Evolutionary conservation across 225 moss, liverwort and hornwort species (phyloP).

Genomic region (Marchantia polymorpha): DNA sequence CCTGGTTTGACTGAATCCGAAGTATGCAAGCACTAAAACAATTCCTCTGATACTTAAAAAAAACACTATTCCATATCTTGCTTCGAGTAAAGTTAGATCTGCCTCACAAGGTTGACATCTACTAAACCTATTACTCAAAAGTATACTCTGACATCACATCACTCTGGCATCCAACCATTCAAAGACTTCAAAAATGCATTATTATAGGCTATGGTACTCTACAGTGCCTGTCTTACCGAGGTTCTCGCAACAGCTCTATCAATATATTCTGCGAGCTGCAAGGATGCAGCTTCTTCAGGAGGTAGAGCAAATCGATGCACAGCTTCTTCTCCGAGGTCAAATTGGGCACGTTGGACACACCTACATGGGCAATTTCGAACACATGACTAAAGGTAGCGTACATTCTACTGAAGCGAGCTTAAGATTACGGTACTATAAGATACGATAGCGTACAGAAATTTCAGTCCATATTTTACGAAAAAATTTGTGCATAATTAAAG

Average conservation of each 20-base stretch:
- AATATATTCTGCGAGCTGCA: constrained; percentile 92
- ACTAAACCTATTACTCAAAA: too few species aligned
- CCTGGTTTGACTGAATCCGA: background rate
- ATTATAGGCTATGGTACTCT: background rate
- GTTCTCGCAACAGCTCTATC: constrained; percentile 60
- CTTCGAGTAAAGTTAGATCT: too few species aligned
- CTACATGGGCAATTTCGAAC: constrained; percentile 34
- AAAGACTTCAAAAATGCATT: too few species aligned
- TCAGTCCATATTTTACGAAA: too few species aligned
- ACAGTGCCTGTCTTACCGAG: constrained; percentile 44
- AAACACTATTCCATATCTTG: background rate
- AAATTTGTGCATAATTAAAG: too few species aligned
- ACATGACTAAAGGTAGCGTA: background rate
- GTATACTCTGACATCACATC: too few species aligned
- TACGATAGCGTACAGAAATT: too few species aligned
- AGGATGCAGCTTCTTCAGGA: constrained; percentile 80
- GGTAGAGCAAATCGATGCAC: constrained; percentile 81
- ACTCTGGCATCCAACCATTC: too few species aligned
- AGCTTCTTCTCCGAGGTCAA: constrained; percentile 90
- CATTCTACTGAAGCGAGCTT: background rate
- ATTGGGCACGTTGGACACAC: constrained; percentile 89
- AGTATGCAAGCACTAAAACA: background rate
- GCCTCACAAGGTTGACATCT: too few species aligned
- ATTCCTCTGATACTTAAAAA: background rate
- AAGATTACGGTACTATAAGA: too few species aligned